Evolutionary conservation across 805 yeast genomes (phyloP).

Genomic region (Candida tammaniensis): DNA sequence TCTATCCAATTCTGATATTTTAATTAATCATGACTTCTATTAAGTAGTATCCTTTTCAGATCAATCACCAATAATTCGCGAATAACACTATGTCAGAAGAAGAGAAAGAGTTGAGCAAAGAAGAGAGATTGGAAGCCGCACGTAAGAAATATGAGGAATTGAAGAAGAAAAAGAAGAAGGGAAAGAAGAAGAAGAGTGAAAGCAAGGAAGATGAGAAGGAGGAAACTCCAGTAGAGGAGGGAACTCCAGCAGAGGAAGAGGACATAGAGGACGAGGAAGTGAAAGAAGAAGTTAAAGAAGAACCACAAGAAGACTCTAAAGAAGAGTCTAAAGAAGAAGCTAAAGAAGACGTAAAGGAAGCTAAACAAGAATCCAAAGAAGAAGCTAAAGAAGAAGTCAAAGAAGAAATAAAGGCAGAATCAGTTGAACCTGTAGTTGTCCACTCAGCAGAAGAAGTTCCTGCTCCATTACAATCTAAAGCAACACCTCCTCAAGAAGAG

Average conservation of each 20-base stretch:
- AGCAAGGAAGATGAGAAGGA: slow-evolving; percentile 13
- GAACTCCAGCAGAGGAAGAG: slow-evolving; percentile 2
- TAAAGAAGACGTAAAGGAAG: slow-evolving; percentile 6
- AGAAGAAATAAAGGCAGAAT: slow-evolving; percentile 5
- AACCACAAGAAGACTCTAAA: slow-evolving; percentile 7
- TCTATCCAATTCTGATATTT: background rate
- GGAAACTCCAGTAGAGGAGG: slow-evolving; percentile 11
- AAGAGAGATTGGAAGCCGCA: slow-evolving; percentile 70
- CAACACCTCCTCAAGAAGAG: background rate
- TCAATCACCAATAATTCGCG: background rate
- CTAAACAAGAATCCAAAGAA: slow-evolving; percentile 5
- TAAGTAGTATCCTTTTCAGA: background rate
- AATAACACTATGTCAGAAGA: background rate
- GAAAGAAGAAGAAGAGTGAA: slow-evolving; percentile 16
- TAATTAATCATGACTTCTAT: background rate
- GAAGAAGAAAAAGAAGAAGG: slow-evolving; percentile 54
- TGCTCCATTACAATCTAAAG: background rate
- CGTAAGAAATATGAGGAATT: slow-evolving; percentile 70
- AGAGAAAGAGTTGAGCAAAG: slow-evolving; percentile 38
- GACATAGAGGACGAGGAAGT: slow-evolving; percentile 4
- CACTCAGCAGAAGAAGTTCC: slow-evolving; percentile 2
- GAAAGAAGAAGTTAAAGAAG: slow-evolving; percentile 7
- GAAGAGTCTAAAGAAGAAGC: slow-evolving; percentile 3
- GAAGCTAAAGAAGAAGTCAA: background rate
- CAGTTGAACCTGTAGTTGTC: slow-evolving; percentile 2